phyloP scores from a whole-genome alignment of 306 rosid genomes.

The Clitoria ternatea region DNA sequence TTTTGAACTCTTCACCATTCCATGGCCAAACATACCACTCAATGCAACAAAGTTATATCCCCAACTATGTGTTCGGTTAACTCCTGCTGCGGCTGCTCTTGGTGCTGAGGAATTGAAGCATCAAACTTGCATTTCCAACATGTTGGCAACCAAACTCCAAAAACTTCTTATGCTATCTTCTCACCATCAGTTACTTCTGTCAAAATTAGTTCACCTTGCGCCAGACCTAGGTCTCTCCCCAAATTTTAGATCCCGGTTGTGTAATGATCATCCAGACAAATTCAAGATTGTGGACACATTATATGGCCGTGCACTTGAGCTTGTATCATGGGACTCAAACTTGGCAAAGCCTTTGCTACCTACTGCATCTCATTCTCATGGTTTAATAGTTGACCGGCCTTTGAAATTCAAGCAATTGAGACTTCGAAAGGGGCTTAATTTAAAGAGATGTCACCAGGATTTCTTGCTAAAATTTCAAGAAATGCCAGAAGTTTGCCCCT shows the following conservation, averaged over 20 bases:
- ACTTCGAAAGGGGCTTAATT: conserved; percentile 76
- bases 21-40: conserved; percentile 61
- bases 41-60: conserved; percentile 71
- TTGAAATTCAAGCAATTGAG: conserved; percentile 81
- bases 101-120: conserved; percentile 60
- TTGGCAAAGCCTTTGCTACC: conserved; percentile 59
- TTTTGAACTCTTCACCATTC: conserved; percentile 64
- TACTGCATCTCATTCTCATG: conserved; percentile 36
- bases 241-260: conserved; percentile 72
- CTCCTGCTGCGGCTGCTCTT: conserved; percentile 80
- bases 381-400: conserved; percentile 82
- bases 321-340: conserved; percentile 62
- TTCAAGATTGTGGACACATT: conserved; percentile 78
- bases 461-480: conserved; percentile 75
- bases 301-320: conserved; percentile 92
- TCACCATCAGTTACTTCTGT: conserved; percentile 55
- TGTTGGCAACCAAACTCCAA: conserved; percentile 78
- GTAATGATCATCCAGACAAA: conserved; percentile 75
- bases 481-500: conserved; percentile 74
- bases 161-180: conserved; percentile 89
- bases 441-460: conserved; percentile 70
- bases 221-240: conserved; percentile 91
- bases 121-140: conserved; percentile 45
- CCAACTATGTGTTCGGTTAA: conserved; percentile 85
- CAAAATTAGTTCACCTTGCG: conserved; percentile 88